Base-by-base conservation (phyloP, 2,329 filamentous ascomycete species). In the Aspergillus japonicus region DNA sequence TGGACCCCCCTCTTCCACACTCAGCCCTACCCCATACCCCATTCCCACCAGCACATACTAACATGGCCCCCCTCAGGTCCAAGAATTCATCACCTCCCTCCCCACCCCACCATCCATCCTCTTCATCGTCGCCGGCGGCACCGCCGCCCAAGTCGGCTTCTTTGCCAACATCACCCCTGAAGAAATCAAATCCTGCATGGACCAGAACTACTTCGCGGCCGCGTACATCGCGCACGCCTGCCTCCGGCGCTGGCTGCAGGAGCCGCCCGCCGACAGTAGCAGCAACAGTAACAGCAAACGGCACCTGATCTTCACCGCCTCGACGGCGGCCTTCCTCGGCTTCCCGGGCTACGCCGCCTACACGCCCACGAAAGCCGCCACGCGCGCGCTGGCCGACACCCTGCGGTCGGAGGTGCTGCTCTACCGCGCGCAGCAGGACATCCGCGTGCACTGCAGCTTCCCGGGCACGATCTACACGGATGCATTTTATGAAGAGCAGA, bases 91-190 rank as follows among this genome's bases (percentile, higher is more conserved):
- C 50, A 7, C 50, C 8, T 16, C 42, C n/a, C 56, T 54, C 2
- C 4, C 24, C 2, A n/a, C 39, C 19, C 39, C 56, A 26, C 61
- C 63, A 14, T 51, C 58, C 47, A 54, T 58, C 39, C 64, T 67
- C 21, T 58, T 64, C 48, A 67, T 65, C 52, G 55, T 57, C 14
- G 65, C 65, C 3, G 66, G 66, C 19, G 64, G 66, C 6, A 59
- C 60, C 0, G 47, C 59, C 23, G 55, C 53, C 8, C 57, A 68
- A 48, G 26, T 66, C 2, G 66, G 66, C 8, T 65, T 66, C 42
- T 60, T 68, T 14, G 62, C 59, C 21, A 61, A 65, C 47, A 63
- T 66, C 16, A 26, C 59, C 4, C 51, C 66, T 1, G 33, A 54
- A 1, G 35, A 54, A 1, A 61, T 68, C 23, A 56, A 49, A 7